phyloP scores from a whole-genome alignment of 2,329 filamentous ascomycete genomes.

The Epichloe bromicola region DNA sequence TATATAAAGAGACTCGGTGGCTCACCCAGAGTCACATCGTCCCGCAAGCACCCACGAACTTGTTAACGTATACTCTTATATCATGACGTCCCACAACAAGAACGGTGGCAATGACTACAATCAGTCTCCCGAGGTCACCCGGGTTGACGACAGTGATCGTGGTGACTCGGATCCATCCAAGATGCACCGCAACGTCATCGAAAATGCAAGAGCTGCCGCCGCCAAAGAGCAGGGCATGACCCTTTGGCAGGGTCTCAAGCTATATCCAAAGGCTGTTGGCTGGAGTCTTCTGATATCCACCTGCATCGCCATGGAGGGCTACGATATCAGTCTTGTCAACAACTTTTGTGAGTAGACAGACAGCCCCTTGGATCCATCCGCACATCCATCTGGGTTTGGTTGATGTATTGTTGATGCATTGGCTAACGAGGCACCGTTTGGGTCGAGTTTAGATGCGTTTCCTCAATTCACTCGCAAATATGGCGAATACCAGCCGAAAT shows the following conservation, averaged over 20 bases:
- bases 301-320: conserved; percentile 85
- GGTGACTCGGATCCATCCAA: conserved; percentile 12
- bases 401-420: too few species aligned
- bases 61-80: background rate
- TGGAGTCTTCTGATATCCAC: conserved; percentile 85
- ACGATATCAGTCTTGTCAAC: conserved; percentile 69
- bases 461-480: conserved; percentile 46
- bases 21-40: background rate
- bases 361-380: too few species aligned
- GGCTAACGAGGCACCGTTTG: background rate
- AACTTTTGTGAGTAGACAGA: conserved; percentile 49
- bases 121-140: conserved; percentile 6
- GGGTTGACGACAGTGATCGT: conserved; percentile 8
- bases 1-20: background rate
- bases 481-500: conserved; percentile 30
- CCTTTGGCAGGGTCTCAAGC: conserved; percentile 59
- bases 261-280: conserved; percentile 76
- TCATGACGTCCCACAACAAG: background rate
- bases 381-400: too few species aligned
- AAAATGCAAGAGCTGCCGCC: conserved; percentile 30
- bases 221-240: conserved; percentile 58
- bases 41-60: background rate
- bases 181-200: conserved; percentile 18
- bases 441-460: conserved; percentile 30
- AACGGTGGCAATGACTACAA: background rate